A percentile compares a stretch with the other conserved stretches of the same genome.
These are phyloP conservation scores for Flammula alnicola DNA, from an alignment of 1,284 basidiomycete genomes.

Conservation along the genomic window DNA sequence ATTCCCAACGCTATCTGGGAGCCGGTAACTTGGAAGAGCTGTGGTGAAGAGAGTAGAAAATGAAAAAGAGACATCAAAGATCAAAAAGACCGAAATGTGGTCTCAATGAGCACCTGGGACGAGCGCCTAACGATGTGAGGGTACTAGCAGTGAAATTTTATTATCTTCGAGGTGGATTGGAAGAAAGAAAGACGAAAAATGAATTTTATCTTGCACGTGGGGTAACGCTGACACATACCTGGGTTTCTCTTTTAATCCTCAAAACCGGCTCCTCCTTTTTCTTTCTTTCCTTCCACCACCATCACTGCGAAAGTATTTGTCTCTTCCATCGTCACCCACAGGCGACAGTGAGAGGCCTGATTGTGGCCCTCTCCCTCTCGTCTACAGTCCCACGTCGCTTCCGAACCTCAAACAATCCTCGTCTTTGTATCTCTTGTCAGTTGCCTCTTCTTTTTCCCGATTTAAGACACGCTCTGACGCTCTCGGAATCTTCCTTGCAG, in stretches of 20 bases:
- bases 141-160: too few species aligned
- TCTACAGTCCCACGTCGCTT: constrained; percentile 13
- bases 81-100: too few species aligned
- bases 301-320: constrained; percentile 16
- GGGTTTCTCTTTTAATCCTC: constrained; percentile 17
- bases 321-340: constrained; percentile 16
- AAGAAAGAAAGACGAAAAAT: constrained; percentile 6
- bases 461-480: constrained; percentile 7
- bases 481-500: constrained; percentile 13
- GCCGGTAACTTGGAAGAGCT: too few species aligned
- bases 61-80: too few species aligned
- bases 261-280: constrained; percentile 20
- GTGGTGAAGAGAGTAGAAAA: too few species aligned
- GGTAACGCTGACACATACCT: constrained; percentile 27
- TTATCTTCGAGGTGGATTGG: too few species aligned
- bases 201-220: constrained; percentile 20
- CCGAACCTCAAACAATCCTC: constrained; percentile 13
- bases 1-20: too few species aligned
- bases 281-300: constrained; percentile 32
- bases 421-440: constrained; percentile 11
- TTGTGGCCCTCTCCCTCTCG: constrained; percentile 21
- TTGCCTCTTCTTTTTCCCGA: constrained; percentile 14
- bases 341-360: constrained; percentile 30
- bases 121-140: too few species aligned
- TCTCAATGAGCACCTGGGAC: too few species aligned